Evolutionary conservation across 192 early-diverging fungal species (phyloP), one percentile per base, ranked within the genome.

Genomic region (Coemansia sp.): DNA sequence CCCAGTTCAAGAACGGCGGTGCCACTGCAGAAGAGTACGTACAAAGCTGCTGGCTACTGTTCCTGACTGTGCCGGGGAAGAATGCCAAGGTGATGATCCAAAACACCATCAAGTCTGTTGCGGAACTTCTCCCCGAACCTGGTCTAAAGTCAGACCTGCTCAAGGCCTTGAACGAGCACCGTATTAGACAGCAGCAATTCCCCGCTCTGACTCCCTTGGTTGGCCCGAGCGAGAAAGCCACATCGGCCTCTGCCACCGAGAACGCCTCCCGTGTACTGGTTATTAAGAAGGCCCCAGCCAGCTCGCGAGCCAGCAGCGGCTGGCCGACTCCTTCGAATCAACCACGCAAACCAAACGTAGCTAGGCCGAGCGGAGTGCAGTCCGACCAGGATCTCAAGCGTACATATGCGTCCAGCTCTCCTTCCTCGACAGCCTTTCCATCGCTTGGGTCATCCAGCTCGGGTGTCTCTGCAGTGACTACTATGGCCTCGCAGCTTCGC

Each of bases 51-150:
- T 80, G 77, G 77, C 72, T 75, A 2, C 43, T 80, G 28, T 80
- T 80, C 59, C 69, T 80, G 6, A 80, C 77, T 0, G 77, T 75
- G 11, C 77, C 77, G 1, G 73, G 69, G 5, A 80, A 71, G 41
- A 75, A 80, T 31, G 72, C 77, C 26, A 80, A 80, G 62, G 77
- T 68, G 48, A 80, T 80, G 73, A 75, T 80, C 58, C 68, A 75
- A 48, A 80, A 71, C 28, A 75, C 73, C n/a, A 63, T 80, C 20
- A 66, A 63, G 33, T 33, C 72, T 1, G 77, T 80, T 36, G 37
- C 73, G 0, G 57, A 56, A 2, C 69, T 75, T 13, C 68, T 80
- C 36, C 72, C 72, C 7, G 73, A 75, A 14, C 10, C 53, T 12
- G 47, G 50, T 0, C 62, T 68, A 31, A 66, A 61, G 38, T 55